Evolutionary conservation across 257 asterid species (phyloP).

Genomic region (Gardenia jasminoides): DNA sequence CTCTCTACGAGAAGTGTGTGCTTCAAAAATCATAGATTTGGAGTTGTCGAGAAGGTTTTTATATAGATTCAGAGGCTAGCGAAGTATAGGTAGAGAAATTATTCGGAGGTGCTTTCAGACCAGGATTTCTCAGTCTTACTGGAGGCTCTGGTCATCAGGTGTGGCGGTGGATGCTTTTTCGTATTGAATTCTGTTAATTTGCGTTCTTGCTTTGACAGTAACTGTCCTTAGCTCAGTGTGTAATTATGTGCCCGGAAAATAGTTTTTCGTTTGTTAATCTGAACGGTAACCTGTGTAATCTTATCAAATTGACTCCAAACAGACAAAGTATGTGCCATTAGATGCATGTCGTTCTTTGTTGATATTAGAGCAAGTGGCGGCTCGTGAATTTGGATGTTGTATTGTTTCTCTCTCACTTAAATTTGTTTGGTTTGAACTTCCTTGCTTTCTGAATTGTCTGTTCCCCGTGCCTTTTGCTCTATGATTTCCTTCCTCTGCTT

Average conservation of each 20-base stretch:
- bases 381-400: too few species aligned
- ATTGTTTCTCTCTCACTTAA: not conserved
- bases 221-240: not conserved
- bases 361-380: not conserved
- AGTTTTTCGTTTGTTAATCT: not conserved
- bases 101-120: not conserved
- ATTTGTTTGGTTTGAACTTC: not conserved
- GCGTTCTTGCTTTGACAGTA: not conserved
- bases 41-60: not conserved
- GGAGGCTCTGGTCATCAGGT: not conserved
- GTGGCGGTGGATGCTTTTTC: not conserved
- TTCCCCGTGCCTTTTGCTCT: too few species aligned
- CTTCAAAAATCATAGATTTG: conserved; percentile 42
- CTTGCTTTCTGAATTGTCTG: not conserved
- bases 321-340: not conserved
- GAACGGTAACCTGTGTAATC: not conserved
- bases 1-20: conserved; percentile 66
- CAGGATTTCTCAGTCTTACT: not conserved
- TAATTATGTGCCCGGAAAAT: not conserved
- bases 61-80: not conserved
- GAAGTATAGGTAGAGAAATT: not conserved
- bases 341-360: not conserved
- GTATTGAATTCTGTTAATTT: not conserved
- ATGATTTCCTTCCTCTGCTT: too few species aligned
- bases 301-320: not conserved